A percentile compares a stretch with the other conserved stretches of the same genome.
These are phyloP conservation scores for Tuber aestivum DNA, from an alignment of 495 filamentous ascomycete genomes.

Conservation along the genomic window DNA sequence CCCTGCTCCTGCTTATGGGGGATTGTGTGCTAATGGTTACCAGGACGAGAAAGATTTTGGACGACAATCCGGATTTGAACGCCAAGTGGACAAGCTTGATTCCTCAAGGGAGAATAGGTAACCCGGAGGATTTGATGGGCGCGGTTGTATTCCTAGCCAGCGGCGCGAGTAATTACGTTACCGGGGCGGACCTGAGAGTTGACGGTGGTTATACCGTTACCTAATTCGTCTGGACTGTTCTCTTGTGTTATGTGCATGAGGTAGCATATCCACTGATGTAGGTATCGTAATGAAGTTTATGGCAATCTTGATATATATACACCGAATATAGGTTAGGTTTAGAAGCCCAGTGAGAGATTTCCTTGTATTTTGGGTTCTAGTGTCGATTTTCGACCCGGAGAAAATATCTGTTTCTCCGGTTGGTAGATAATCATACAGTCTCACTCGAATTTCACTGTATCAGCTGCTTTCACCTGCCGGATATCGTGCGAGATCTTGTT, in stretches of 20 bases:
- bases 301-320: neutral
- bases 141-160: conserved; percentile 83
- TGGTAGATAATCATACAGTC: neutral
- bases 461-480: neutral
- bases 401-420: too few species aligned
- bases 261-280: neutral
- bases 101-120: conserved; percentile 85
- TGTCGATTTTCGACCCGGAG: neutral
- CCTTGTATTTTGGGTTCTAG: neutral
- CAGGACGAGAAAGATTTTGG: conserved; percentile 88
- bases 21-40: neutral
- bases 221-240: conserved; percentile 45
- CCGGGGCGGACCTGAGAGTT: conserved; percentile 80
- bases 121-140: conserved; percentile 87
- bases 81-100: conserved; percentile 86
- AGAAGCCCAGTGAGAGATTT: neutral
- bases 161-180: conserved; percentile 80
- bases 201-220: conserved; percentile 89
- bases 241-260: neutral
- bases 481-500: too few species aligned
- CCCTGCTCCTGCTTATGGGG: neutral
- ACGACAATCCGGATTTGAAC: conserved; percentile 82
- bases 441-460: conserved; percentile 1
- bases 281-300: neutral
- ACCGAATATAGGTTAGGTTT: neutral